phyloP scores from a whole-genome alignment of 2,329 filamentous ascomycete species.

The Sporothrix humicola region DNA sequence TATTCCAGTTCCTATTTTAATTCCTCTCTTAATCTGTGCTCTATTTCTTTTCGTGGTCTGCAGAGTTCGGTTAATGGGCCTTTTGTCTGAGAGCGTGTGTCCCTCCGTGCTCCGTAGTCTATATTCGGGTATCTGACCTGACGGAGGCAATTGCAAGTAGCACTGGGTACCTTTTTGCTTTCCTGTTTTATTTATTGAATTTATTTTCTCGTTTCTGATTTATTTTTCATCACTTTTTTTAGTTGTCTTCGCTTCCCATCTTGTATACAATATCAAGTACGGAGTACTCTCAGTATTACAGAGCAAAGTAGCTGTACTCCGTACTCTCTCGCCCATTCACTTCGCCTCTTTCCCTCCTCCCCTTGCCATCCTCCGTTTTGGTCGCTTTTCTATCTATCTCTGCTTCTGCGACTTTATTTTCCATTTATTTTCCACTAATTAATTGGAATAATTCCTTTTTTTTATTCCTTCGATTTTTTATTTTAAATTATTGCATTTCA shows the following conservation, averaged over 20 bases:
- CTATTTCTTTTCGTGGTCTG: slow-evolving; percentile 1
- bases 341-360: not conserved
- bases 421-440: slow-evolving; percentile 16
- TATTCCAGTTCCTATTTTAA: no score
- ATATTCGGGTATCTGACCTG: no score
- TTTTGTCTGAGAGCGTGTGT: slow-evolving; percentile 7
- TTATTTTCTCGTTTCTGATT: slow-evolving; percentile 12
- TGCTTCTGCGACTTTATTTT: slow-evolving; percentile 22
- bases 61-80: slow-evolving; percentile 13
- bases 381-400: not conserved
- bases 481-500: slow-evolving; percentile 25
- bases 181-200: not conserved
- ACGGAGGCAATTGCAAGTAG: no score
- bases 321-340: no score
- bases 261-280: slow-evolving; percentile 1
- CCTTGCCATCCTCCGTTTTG: slow-evolving; percentile 1
- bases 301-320: no score
- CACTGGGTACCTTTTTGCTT: not conserved
- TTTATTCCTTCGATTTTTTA: not conserved
- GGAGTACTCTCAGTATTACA: no score
- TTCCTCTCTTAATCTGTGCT: no score
- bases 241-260: slow-evolving; percentile 1
- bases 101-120: not conserved
- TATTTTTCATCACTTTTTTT: not conserved
- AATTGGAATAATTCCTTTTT: slow-evolving; percentile 18